Percentiles rank a stretch among this genome's conserved stretches.
phyloP scores from a whole-genome alignment of 345 rosid species.

The Theobroma cacao region DNA sequence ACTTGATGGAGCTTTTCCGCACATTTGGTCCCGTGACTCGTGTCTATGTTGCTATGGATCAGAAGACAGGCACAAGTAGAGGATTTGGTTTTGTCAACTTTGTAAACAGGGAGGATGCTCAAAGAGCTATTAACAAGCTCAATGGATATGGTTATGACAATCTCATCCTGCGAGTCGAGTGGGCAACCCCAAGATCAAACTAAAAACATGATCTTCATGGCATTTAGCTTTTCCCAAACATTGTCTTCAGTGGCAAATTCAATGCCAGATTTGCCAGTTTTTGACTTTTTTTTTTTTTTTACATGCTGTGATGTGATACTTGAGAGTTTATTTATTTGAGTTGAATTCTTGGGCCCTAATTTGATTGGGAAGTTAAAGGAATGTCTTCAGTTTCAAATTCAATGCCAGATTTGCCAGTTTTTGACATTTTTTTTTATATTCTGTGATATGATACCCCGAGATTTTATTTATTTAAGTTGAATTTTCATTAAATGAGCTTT shows the following conservation, averaged over 20 bases:
- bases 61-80: conserved; percentile 26
- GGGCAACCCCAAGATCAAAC: conserved; percentile 28
- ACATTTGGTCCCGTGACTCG: conserved; percentile 34
- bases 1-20: conserved; percentile 40
- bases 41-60: conserved; percentile 31
- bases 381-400: neutral
- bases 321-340: too few relatives aligned
- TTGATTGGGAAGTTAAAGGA: too few relatives aligned
- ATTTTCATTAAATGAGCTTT: neutral
- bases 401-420: conserved; percentile 3
- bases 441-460: neutral
- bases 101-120: conserved; percentile 29
- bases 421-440: neutral
- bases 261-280: conserved; percentile 5
- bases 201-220: neutral
- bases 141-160: conserved; percentile 45
- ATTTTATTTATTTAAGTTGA: neutral
- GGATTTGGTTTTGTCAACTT: conserved; percentile 41
- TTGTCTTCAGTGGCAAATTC: neutral
- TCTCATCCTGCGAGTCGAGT: conserved; percentile 35
- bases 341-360: too few relatives aligned
- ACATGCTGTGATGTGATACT: neutral
- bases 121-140: conserved; percentile 38
- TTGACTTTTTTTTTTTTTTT: neutral
- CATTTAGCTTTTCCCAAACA: neutral